Conservation (phyloP, 305 asterid genomes). For the Rubia peregrina region DNA sequence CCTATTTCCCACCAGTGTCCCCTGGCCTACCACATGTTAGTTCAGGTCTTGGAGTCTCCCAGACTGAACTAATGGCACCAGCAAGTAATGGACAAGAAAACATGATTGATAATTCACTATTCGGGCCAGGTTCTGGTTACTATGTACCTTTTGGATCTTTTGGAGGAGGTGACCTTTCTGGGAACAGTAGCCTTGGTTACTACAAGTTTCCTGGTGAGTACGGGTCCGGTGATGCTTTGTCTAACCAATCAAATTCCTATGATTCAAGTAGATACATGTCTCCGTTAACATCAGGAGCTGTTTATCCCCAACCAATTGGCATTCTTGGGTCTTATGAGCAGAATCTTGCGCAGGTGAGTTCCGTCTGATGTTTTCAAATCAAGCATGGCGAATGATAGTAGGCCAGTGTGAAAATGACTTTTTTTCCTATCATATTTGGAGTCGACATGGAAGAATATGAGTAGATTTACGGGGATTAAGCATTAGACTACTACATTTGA, state of each 20-base stretch:
- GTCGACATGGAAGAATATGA: neutral
- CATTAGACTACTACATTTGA: neutral
- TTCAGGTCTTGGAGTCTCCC: conserved; percentile 61
- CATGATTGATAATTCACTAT: conserved; percentile 51
- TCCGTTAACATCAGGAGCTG: conserved; percentile 69
- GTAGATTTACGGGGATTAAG: neutral
- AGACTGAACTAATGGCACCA: conserved; percentile 58
- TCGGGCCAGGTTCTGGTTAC: conserved; percentile 79
- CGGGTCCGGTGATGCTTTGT: conserved; percentile 59
- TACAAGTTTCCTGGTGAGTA: conserved; percentile 71
- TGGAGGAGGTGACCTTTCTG: conserved; percentile 78
- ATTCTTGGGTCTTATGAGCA: conserved; percentile 93
- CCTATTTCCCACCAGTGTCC: conserved; percentile 77
- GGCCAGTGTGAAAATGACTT: neutral
- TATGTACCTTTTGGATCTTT: conserved; percentile 83
- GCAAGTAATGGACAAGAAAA: conserved; percentile 76
- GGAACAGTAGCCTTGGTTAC: conserved; percentile 61
- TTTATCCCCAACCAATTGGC: conserved; percentile 82
- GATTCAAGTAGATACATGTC: conserved; percentile 75
- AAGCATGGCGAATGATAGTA: neutral
- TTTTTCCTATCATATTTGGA: neutral
- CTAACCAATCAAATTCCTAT: conserved; percentile 54
- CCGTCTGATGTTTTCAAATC: neutral
- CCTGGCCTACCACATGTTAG: conserved; percentile 79
- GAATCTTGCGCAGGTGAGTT: conserved; percentile 78